Evolutionary conservation across 2,329 filamentous ascomycete genomes (phyloP).

Genomic region (Exserohilum rostratum): DNA sequence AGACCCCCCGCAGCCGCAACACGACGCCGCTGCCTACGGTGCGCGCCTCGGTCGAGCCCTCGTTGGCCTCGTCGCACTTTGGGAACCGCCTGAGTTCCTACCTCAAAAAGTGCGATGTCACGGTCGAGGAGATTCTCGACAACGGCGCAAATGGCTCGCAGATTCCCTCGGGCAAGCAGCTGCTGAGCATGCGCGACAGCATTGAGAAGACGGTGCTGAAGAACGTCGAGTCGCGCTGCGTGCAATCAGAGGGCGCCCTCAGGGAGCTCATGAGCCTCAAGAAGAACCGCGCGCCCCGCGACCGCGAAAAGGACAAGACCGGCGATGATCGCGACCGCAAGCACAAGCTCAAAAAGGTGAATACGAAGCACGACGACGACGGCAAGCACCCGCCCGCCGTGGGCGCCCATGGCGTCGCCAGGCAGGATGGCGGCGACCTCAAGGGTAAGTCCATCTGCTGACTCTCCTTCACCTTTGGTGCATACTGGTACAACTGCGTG

Average conservation of each 20-base stretch:
- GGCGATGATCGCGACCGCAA: constrained; percentile 54
- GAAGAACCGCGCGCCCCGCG: constrained; percentile 65
- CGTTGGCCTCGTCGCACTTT: constrained; percentile 61
- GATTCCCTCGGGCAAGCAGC: constrained; percentile 64
- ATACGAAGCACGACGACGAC: constrained; percentile 77
- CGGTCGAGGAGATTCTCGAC: constrained; percentile 74
- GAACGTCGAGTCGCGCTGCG: constrained; percentile 59
- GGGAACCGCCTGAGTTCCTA: constrained; percentile 63
- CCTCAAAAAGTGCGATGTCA: constrained; percentile 63
- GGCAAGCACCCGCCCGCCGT: constrained; percentile 66
- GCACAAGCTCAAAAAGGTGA: constrained; percentile 62
- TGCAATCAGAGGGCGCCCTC: constrained; percentile 75
- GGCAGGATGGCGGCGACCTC: constrained; percentile 68
- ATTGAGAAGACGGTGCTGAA: constrained; percentile 63
- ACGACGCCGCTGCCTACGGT: constrained; percentile 71
- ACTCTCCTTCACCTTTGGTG: background rate
- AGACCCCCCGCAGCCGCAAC: constrained; percentile 68
- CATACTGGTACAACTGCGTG: background rate
- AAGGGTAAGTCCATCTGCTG: constrained; percentile 53
- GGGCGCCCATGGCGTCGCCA: constrained; percentile 67
- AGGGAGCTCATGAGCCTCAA: constrained; percentile 69
- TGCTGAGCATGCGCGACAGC: constrained; percentile 68
- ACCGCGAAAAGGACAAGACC: constrained; percentile 57
- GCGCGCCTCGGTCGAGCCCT: constrained; percentile 53
- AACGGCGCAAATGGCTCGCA: constrained; percentile 60